Conservation (phyloP, 179 eudicot species). For the Carnegiea gigantea region DNA sequence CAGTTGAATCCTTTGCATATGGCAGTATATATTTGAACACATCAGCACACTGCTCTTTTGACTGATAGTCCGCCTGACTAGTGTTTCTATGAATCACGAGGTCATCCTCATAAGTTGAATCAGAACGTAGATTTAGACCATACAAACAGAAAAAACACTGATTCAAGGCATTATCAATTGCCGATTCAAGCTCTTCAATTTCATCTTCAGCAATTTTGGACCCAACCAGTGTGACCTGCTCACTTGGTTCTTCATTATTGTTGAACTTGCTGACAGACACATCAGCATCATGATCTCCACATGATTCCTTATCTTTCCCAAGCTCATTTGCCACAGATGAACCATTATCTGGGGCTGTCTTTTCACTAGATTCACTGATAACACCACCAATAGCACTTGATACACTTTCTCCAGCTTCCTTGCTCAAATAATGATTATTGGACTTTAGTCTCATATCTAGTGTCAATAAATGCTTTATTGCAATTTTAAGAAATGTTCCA, state of each 20-base stretch:
- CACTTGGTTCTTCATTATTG: conserved; percentile 39
- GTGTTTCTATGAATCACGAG: conserved; percentile 77
- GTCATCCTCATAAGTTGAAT: conserved; percentile 85
- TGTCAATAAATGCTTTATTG: conserved; percentile 84
- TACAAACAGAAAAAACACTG: conserved; percentile 95
- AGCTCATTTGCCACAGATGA: conserved; percentile 33
- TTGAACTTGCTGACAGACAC: conserved; percentile 20
- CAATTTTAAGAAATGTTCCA: conserved; percentile 93
- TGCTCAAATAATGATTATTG: conserved; percentile 40
- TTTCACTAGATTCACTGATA: conserved; percentile 26
- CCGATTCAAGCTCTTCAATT: conserved; percentile 86
- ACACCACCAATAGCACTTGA: conserved; percentile 33
- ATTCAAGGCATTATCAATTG: conserved; percentile 87
- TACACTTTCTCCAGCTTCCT: conserved; percentile 39
- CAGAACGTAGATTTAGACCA: conserved; percentile 89
- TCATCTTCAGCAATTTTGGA: conserved; percentile 69
- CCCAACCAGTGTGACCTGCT: conserved; percentile 33
- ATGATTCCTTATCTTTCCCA: conserved; percentile 24
- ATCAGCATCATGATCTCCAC: conserved; percentile 26
- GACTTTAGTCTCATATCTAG: conserved; percentile 89
- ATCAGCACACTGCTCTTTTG: conserved; percentile 99
- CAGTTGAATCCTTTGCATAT: conserved; percentile 95
- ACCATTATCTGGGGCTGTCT: conserved; percentile 32
- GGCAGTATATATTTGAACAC: conserved; percentile 95
- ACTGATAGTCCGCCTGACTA: conserved; percentile 92